Evolutionary conservation across 768 basidiomycete genomes (phyloP), one percentile per base, ranked within the genome.

Genomic region (Rhodocollybia butyracea): DNA sequence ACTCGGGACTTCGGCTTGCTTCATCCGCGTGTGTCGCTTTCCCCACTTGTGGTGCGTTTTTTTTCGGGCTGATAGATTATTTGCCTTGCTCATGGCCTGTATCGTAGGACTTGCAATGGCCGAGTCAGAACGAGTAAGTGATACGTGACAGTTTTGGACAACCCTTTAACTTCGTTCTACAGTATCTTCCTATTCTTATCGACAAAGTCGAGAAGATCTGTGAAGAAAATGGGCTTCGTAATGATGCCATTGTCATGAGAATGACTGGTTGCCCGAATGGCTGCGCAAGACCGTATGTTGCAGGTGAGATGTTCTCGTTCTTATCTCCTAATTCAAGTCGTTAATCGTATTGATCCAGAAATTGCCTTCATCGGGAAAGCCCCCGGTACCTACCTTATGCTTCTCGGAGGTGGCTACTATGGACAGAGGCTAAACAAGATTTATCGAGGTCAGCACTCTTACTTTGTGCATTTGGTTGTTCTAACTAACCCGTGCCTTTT

Each of bases 251-350:
- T 60, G 85, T 98, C 57, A 98, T 99, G 96, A 84, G 96, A 51
- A 98, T 98, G 95, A 98, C 95, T 15, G 96, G 96, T 47, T 98
- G 95, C 62, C 92, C 92, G 2, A 94, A 94, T 63, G 93, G 92
- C 34, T 94, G 94, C 68, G 91, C 95, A 2, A 81, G 95, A 56
- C 96, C 94, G 34, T 98, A 96, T 70, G 75, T 95, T 42, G 96
- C 91, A 46, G 89, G 89, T 86, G 41, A 10, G 84, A 31, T 34
- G 30, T 32, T 34, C 17, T 45, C 47, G 42, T 36, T n/a, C 19
- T 50, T 27, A 27, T 42, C 38, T 52, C 5, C 22, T 34, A 54
- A 22, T 41, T 57, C n/a, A n/a, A n/a, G 4, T 61, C 24, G 52
- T 47, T 24, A 51, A 17, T 10, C 40, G 8, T 21, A 13, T 13